Base-by-base conservation (phyloP, 768 basidiomycete genomes). In the Leccinellum luteum region DNA sequence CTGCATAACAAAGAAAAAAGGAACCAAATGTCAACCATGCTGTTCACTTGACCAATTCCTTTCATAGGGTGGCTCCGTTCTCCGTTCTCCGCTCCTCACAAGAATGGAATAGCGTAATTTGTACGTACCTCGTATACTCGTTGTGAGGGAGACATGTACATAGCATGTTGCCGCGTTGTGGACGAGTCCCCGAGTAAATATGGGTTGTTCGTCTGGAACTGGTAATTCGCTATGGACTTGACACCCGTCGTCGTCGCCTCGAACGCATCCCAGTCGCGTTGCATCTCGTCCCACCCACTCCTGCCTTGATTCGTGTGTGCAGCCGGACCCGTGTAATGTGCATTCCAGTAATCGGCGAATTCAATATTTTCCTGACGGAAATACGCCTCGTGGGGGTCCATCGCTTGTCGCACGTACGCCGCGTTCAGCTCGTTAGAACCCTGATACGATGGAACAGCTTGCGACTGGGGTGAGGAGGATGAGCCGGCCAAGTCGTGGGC, bases 221-320 rank as follows among this genome's bases (percentile, higher is more conserved):
- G 81, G 70, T 94, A 94, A 55, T 71, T 72, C 19, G 71, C 64
- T 13, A 87, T 70, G 10, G 78, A 78, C 61, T 76, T 79, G 55
- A 93, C 79, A 0, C 90, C 91, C 0, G 80, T 70, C 1, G 83
- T 69, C 6, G 86, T 89, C 1, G 89, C 90, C 68, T 93, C 92
- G 55, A 90, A 91, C 4, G 74, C 74, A 64, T 95, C 92, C 92
- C 92, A 95, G 57, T 87, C 85, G 12, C 74, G 69, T 69, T 93
- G 90, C 59, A 96, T 70, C 30, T 72, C 71, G 60, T 84, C 79
- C 92, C 92, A 94, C 52, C 49, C 25, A 6, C 28, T 5, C 6
- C 78, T 78, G 6, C 57, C 63, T 55, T 62, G 61, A 60, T 72
- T 30, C 25, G 51, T 56, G 52, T 49, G 52, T 17, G 53, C 25